Conservation (phyloP, 1,284 basidiomycete genomes). For the Heterobasidion irregulare region DNA sequence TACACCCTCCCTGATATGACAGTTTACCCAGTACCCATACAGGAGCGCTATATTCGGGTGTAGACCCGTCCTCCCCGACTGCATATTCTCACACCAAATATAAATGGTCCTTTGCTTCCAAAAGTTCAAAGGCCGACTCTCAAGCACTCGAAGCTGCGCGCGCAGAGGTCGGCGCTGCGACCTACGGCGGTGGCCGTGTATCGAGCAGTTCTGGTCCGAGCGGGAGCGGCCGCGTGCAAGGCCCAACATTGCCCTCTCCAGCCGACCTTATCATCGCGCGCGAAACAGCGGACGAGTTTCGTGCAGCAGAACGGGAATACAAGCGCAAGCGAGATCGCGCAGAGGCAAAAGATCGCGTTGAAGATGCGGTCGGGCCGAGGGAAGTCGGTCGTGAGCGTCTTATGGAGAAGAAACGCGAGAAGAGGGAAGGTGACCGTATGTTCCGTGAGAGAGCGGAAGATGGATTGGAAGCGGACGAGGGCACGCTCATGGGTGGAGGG, state of each 20-base stretch:
- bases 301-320: slow-evolving; percentile 39
- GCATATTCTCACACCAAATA: slow-evolving; percentile 56
- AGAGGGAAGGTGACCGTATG: slow-evolving; percentile 51
- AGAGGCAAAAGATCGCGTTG: slow-evolving; percentile 60
- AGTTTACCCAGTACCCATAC: neutral
- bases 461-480: slow-evolving; percentile 53
- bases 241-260: slow-evolving; percentile 58
- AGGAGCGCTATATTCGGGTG: slow-evolving; percentile 56
- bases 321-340: slow-evolving; percentile 56
- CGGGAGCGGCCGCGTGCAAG: slow-evolving; percentile 36
- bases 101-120: slow-evolving; percentile 46
- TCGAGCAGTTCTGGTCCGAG: slow-evolving; percentile 11
- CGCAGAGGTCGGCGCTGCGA: slow-evolving; percentile 51
- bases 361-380: slow-evolving; percentile 68
- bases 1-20: neutral
- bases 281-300: slow-evolving; percentile 45
- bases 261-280: slow-evolving; percentile 56
- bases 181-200: slow-evolving; percentile 28
- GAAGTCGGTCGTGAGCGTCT: slow-evolving; percentile 64
- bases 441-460: slow-evolving; percentile 70
- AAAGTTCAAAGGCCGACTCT: slow-evolving; percentile 37
- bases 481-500: slow-evolving; percentile 62
- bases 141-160: slow-evolving; percentile 50
- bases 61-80: slow-evolving; percentile 37
- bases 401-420: slow-evolving; percentile 68